phyloP scores from a whole-genome alignment of 257 asterid genomes.

The Solanum piurae region DNA sequence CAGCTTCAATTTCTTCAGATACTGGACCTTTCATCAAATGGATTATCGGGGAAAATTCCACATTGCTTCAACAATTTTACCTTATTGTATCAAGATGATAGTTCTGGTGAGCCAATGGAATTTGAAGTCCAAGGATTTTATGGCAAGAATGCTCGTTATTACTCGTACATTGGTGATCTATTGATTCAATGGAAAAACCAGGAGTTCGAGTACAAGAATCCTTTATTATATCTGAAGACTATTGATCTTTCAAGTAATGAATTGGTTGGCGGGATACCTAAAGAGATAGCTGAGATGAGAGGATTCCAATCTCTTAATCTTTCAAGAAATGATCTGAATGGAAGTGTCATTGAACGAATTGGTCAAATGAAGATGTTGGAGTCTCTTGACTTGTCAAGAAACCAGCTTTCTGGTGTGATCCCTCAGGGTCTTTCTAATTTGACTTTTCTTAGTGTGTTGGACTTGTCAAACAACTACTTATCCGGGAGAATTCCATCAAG shows the following conservation, averaged over 20 bases:
- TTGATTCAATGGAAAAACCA: slow-evolving; percentile 16
- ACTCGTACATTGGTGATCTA: background rate
- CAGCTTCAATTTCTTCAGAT: background rate
- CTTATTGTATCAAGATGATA: background rate
- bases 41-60: background rate
- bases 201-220: no score
- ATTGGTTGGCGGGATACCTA: slow-evolving; percentile 15
- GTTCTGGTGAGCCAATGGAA: background rate
- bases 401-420: slow-evolving; percentile 21
- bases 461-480: slow-evolving; percentile 21
- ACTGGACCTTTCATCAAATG: background rate
- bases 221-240: slow-evolving; percentile 6
- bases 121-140: background rate
- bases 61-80: slow-evolving; percentile 18
- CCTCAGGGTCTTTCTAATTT: slow-evolving; percentile 6
- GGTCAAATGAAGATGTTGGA: slow-evolving; percentile 22
- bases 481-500: slow-evolving; percentile 18
- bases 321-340: slow-evolving; percentile 17
- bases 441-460: slow-evolving; percentile 2
- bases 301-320: slow-evolving; percentile 17
- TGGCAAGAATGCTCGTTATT: no score
- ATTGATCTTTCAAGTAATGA: slow-evolving; percentile 25
- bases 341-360: slow-evolving; percentile 6
- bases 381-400: slow-evolving; percentile 21
- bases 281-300: background rate